Evolutionary conservation across 2,329 filamentous ascomycete species (phyloP).

Genomic region (Botrytis tulipae): DNA sequence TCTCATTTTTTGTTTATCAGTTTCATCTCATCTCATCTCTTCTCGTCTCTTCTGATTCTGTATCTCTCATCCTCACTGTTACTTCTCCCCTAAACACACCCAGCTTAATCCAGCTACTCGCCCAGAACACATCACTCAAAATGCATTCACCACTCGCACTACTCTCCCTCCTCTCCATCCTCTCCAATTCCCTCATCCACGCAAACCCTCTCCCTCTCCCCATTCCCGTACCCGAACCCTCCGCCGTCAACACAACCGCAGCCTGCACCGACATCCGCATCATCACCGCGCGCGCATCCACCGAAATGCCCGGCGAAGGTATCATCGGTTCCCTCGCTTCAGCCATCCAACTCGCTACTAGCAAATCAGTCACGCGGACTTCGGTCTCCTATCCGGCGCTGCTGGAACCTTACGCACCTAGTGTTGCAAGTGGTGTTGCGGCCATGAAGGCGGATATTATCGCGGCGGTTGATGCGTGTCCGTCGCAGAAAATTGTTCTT

Average conservation of each 20-base stretch:
- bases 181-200: background rate
- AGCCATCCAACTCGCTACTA: background rate
- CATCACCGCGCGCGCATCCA: slow-evolving; percentile 13
- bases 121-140: background rate
- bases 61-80: background rate
- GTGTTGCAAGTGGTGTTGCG: slow-evolving; percentile 14
- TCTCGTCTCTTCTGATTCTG: background rate
- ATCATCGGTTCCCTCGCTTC: background rate
- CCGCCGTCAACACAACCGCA: background rate
- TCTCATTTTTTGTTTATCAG: background rate
- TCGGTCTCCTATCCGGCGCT: background rate
- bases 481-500: slow-evolving; percentile 1
- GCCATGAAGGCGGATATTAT: slow-evolving; percentile 6
- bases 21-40: background rate
- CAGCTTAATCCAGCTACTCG: background rate
- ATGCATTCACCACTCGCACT: background rate
- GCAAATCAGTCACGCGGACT: background rate
- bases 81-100: too few species aligned
- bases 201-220: background rate
- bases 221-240: background rate
- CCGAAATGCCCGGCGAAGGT: background rate
- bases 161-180: background rate
- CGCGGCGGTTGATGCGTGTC: slow-evolving; percentile 5
- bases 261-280: slow-evolving; percentile 2
- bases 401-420: background rate